A percentile compares a stretch with the other conserved stretches of the same genome.
Evolutionary conservation across 257 asterid species (phyloP).

Genomic region (Solanum clarkiae): DNA sequence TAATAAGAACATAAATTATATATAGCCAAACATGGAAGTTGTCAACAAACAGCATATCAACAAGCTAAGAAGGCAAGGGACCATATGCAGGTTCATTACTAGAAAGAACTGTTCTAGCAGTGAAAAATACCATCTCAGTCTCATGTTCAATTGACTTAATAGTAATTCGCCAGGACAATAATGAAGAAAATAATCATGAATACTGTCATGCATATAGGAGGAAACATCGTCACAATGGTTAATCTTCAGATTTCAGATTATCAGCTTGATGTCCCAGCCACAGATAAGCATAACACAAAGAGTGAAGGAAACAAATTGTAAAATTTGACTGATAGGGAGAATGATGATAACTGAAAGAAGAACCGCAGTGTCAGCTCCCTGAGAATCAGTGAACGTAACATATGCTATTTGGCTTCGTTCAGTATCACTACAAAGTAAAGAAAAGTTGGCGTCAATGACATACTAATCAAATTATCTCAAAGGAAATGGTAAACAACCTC

Average conservation of each 20-base stretch:
- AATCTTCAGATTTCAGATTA: neutral
- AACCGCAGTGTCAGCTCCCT: conserved; percentile 96
- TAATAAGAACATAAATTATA: no score
- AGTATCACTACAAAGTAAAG: conserved; percentile 51
- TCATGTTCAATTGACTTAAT: neutral
- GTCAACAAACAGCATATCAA: neutral
- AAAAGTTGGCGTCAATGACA: neutral
- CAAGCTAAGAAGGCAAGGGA: neutral
- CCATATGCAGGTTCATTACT: neutral
- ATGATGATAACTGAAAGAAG: conserved; percentile 75
- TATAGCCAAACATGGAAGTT: neutral
- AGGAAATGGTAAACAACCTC: conserved; percentile 1
- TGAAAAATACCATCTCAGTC: neutral
- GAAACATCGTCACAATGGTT: neutral
- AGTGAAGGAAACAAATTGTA: neutral
- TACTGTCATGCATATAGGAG: neutral
- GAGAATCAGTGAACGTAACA: conserved; percentile 86
- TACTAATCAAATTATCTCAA: neutral
- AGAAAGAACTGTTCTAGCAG: neutral
- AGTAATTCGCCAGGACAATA: neutral
- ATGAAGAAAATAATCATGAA: neutral
- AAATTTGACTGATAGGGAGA: neutral
- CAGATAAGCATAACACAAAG: neutral
- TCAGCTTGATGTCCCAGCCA: neutral
- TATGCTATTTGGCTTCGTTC: conserved; percentile 76